Conservation (phyloP, 2,329 filamentous ascomycete species). For the Scorias spongiosa region DNA sequence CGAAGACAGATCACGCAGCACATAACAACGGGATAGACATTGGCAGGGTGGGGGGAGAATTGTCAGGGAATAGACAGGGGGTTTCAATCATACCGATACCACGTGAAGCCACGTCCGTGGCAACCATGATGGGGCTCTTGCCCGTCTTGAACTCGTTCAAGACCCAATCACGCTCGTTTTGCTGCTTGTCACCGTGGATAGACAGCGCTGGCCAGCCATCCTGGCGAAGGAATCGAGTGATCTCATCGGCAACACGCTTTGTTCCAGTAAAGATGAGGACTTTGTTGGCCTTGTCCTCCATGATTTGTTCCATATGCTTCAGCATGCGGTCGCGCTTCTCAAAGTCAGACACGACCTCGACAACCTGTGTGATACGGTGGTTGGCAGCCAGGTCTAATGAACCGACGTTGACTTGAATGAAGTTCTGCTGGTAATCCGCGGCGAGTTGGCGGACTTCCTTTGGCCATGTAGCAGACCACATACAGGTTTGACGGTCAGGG, state of each 20-base stretch:
- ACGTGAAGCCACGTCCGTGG: slow-evolving; percentile 98
- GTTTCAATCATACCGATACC: slow-evolving; percentile 95
- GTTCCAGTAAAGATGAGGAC: slow-evolving; percentile 77
- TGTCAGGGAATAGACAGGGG: slow-evolving; percentile 23
- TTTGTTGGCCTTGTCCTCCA: slow-evolving; percentile 94
- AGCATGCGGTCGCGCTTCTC: slow-evolving; percentile 97
- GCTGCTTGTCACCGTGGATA: slow-evolving; percentile 98
- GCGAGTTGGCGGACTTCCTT: slow-evolving; percentile 94
- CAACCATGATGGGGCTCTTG: slow-evolving; percentile 99
- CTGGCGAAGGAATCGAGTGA: slow-evolving; percentile 91
- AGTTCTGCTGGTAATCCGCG: slow-evolving; percentile 80
- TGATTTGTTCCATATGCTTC: slow-evolving; percentile 93
- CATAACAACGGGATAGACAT: slow-evolving; percentile 22
- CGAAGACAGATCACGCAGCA: slow-evolving; percentile 51
- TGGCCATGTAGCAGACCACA: slow-evolving; percentile 99
- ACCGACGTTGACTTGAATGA: slow-evolving; percentile 97
- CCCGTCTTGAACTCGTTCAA: slow-evolving; percentile 98
- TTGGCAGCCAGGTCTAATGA: slow-evolving; percentile 94
- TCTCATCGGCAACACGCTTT: slow-evolving; percentile 91
- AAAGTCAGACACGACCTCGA: slow-evolving; percentile 88
- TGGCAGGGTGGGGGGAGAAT: slow-evolving; percentile 15
- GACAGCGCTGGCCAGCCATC: slow-evolving; percentile 96
- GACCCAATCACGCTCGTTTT: slow-evolving; percentile 99
- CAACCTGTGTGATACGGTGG: slow-evolving; percentile 93
- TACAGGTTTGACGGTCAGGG: slow-evolving; percentile 94